A percentile compares a stretch with the other conserved stretches of the same genome.
phyloP scores from a whole-genome alignment of 306 rosid species.

The Mimosa pudica region DNA sequence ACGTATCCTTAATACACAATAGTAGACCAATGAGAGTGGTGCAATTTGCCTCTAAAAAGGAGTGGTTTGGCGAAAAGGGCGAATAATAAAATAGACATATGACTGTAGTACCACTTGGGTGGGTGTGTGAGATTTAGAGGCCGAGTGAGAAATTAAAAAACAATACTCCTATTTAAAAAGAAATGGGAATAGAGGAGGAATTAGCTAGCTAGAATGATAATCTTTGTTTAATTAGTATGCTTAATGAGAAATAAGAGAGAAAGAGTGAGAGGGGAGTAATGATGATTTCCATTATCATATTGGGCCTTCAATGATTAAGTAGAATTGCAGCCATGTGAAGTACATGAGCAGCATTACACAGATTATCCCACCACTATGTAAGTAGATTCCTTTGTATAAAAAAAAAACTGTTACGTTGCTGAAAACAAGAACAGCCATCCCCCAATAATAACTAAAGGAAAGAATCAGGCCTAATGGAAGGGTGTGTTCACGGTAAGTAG shows the following conservation, averaged over 20 bases:
- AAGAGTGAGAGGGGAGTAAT: not conserved
- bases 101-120: conserved; percentile 46
- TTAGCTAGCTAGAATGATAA: not conserved
- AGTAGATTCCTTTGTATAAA: not conserved
- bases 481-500: too few species aligned
- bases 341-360: conserved; percentile 38
- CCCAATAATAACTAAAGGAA: too few species aligned
- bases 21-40: conserved; percentile 35
- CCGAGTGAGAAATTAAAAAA: conserved; percentile 1
- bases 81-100: conserved; percentile 17
- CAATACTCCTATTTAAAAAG: conserved; percentile 31
- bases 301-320: conserved; percentile 62
- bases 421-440: not conserved
- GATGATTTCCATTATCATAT: conserved; percentile 45
- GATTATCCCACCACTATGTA: conserved; percentile 40
- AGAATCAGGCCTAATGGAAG: too few species aligned
- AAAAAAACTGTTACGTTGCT: not conserved
- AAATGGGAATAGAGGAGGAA: conserved; percentile 26
- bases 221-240: not conserved
- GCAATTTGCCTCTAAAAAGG: conserved; percentile 39
- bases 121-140: conserved; percentile 9
- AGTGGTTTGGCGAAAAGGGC: conserved; percentile 46
- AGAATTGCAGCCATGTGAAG: conserved; percentile 63
- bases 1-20: conserved; percentile 36
- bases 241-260: not conserved